Percentiles rank a stretch among this genome's conserved stretches.
These are phyloP conservation scores for Ilex asprella DNA, from an alignment of 257 asterid species.

Conservation along the genomic window DNA sequence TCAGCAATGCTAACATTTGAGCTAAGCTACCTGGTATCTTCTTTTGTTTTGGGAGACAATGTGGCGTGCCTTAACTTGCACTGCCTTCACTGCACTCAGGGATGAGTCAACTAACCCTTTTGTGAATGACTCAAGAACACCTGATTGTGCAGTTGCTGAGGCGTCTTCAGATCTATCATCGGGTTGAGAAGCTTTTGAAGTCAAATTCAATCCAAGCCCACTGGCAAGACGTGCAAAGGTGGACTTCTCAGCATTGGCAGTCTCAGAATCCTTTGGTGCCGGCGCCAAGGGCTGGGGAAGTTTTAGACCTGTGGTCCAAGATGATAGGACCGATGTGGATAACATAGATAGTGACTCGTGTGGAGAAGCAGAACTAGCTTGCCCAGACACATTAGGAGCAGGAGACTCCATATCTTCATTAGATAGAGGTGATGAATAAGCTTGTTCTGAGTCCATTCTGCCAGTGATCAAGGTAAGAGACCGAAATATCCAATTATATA, in stretches of 20 bases:
- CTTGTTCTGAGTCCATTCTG: slow-evolving; percentile 64
- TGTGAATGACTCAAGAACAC: slow-evolving; percentile 65
- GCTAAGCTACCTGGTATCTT: slow-evolving; percentile 79
- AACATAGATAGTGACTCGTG: slow-evolving; percentile 38
- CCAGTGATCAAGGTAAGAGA: slow-evolving; percentile 10
- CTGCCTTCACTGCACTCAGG: slow-evolving; percentile 81
- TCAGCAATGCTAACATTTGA: neutral
- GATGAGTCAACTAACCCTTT: slow-evolving; percentile 93
- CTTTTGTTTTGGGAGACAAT: slow-evolving; percentile 92
- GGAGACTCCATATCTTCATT: slow-evolving; percentile 34
- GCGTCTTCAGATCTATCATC: slow-evolving; percentile 37
- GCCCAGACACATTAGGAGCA: slow-evolving; percentile 19
- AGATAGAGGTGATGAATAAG: slow-evolving; percentile 35
- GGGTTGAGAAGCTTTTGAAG: slow-evolving; percentile 38
- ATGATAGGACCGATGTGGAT: slow-evolving; percentile 48
- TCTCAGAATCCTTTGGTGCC: slow-evolving; percentile 35
- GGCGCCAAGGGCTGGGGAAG: slow-evolving; percentile 42
- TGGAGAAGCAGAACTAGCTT: slow-evolving; percentile 23
- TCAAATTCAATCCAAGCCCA: slow-evolving; percentile 61
- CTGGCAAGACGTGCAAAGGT: slow-evolving; percentile 78
- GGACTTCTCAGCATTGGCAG: slow-evolving; percentile 36
- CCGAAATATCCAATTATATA: slow-evolving; percentile 3
- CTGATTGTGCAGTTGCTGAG: slow-evolving; percentile 51
- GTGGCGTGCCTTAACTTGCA: slow-evolving; percentile 94
- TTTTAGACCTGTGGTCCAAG: slow-evolving; percentile 61